Conservation (phyloP, 2,329 filamentous ascomycete genomes). For the Geoglossum cookeanum region DNA sequence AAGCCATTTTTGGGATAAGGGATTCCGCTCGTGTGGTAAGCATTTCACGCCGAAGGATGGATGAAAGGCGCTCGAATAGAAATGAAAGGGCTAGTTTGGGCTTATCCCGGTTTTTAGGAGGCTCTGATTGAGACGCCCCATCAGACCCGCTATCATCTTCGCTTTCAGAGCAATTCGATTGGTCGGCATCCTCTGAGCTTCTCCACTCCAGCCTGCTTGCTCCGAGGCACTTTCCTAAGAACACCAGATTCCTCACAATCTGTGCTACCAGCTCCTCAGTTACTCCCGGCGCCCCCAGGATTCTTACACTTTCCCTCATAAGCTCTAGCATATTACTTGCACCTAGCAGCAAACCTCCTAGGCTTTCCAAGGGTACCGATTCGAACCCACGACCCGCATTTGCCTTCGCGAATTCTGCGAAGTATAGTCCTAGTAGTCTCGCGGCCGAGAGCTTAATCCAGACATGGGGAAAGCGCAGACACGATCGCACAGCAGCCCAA, state of each 20-base stretch:
- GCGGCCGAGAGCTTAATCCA: constrained; percentile 62
- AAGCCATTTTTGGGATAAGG: constrained; percentile 55
- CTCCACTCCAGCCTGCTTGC: constrained; percentile 34
- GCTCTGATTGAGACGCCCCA: constrained; percentile 13
- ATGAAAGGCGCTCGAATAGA: constrained; percentile 10
- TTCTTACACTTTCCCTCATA: constrained; percentile 35
- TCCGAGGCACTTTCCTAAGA: constrained; percentile 49
- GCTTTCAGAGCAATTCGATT: not conserved
- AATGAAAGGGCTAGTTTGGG: constrained; percentile 18
- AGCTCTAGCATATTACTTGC: constrained; percentile 42
- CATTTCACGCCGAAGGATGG: constrained; percentile 16
- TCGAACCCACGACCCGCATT: constrained; percentile 34
- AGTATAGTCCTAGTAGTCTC: constrained; percentile 54
- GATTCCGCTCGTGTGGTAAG: constrained; percentile 39
- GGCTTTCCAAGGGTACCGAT: constrained; percentile 44
- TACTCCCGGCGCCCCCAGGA: constrained; percentile 42
- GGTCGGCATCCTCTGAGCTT: constrained; percentile 10
- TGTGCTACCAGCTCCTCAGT: constrained; percentile 62
- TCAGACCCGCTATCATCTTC: constrained; percentile 26
- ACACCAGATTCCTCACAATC: constrained; percentile 62
- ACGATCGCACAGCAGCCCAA: constrained; percentile 50
- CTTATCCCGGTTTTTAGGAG: not conserved
- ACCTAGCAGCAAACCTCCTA: constrained; percentile 49
- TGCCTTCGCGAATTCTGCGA: constrained; percentile 56
- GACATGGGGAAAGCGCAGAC: constrained; percentile 51